phyloP scores from a whole-genome alignment of 345 rosid species.

The Microcos paniculata region DNA sequence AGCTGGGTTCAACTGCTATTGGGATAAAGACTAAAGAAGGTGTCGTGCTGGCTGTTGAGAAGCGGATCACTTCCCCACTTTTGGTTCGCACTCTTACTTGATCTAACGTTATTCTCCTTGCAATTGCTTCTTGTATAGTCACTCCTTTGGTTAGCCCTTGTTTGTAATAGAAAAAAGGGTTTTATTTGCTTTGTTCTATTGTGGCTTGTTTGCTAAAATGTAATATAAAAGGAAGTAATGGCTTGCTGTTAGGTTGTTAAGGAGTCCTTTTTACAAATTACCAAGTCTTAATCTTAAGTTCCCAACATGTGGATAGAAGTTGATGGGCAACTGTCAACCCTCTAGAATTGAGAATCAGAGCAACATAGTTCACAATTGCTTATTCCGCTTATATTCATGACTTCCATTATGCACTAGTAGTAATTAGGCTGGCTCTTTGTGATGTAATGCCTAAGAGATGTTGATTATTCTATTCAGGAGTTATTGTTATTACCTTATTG shows the following conservation, averaged over 20 bases:
- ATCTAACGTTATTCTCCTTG: neutral
- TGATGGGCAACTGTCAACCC: neutral
- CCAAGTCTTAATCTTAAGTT: neutral
- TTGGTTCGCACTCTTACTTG: conserved; percentile 49
- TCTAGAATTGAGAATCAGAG: neutral
- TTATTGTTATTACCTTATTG: neutral
- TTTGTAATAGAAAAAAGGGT: neutral
- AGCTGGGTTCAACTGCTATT: conserved; percentile 97
- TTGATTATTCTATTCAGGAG: neutral
- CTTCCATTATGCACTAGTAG: no score
- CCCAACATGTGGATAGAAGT: neutral
- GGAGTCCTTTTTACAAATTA: neutral
- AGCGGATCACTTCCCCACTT: conserved; percentile 88
- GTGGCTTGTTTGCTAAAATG: neutral
- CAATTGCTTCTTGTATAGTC: neutral
- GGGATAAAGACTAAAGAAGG: conserved; percentile 94
- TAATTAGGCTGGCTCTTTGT: neutral
- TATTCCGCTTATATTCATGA: neutral
- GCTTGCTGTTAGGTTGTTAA: neutral
- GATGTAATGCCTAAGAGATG: neutral
- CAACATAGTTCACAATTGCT: neutral
- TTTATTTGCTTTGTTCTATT: neutral
- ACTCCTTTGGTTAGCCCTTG: neutral
- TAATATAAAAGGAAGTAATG: neutral
- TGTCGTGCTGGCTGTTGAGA: conserved; percentile 97